A percentile compares a stretch with the other conserved stretches of the same genome.
phyloP scores from a whole-genome alignment of 495 filamentous ascomycete genomes.

The Penicillium paradoxum region DNA sequence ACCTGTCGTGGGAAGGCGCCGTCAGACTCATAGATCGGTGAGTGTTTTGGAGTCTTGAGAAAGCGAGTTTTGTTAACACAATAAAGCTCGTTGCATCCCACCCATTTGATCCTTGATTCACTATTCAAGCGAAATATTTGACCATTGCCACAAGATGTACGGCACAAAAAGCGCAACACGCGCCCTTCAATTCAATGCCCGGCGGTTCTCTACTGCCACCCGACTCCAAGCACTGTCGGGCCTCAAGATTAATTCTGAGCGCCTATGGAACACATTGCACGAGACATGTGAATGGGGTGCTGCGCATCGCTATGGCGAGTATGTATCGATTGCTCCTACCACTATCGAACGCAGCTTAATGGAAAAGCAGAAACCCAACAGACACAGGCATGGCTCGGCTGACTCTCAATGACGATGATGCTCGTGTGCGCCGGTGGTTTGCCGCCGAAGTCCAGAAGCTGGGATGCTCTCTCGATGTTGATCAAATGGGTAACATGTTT shows the following conservation, averaged over 20 bases:
- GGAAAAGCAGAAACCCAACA: constrained; percentile 6
- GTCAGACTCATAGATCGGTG: not conserved
- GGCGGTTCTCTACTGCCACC: constrained; percentile 15
- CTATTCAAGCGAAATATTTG: too few species aligned
- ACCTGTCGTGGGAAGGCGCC: constrained; percentile 14
- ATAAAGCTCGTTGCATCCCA: too few species aligned
- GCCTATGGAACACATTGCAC: constrained; percentile 33
- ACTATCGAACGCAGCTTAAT: constrained; percentile 3
- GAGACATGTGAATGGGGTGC: constrained; percentile 33
- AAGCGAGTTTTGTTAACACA: not conserved
- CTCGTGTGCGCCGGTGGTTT: constrained; percentile 67
- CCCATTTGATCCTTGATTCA: too few species aligned
- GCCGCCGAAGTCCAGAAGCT: constrained; percentile 53
- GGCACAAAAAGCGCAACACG: constrained; percentile 3
- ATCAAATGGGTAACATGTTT: constrained; percentile 70
- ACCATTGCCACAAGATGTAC: constrained; percentile 3
- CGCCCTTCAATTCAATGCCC: constrained; percentile 6
- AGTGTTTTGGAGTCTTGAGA: not conserved
- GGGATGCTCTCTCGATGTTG: constrained; percentile 54
- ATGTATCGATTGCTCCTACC: not conserved
- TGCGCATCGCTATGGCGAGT: constrained; percentile 32
- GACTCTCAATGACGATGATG: constrained; percentile 62
- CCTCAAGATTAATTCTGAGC: constrained; percentile 29
- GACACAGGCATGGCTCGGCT: constrained; percentile 61
- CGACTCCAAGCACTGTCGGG: constrained; percentile 16